Conservation (phyloP, 768 basidiomycete species). For the Pleurotus tuoliensis region DNA sequence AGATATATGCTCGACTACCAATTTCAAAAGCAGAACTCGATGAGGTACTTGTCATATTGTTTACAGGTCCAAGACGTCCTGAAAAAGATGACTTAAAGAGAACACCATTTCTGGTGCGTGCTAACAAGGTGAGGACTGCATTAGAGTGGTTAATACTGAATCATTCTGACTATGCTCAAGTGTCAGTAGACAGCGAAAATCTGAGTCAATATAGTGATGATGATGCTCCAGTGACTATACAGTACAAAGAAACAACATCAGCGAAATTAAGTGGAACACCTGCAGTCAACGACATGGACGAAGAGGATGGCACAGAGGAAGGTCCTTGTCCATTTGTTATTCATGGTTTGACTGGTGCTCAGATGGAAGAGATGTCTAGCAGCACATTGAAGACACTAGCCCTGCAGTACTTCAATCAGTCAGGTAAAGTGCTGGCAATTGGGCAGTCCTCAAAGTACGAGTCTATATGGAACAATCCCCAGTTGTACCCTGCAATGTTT, state of each 20-base stretch:
- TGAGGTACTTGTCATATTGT: conserved; percentile 29
- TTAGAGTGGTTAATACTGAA: conserved; percentile 33
- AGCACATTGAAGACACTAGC: conserved; percentile 19
- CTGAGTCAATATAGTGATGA: conserved; percentile 18
- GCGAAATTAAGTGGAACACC: conserved; percentile 21
- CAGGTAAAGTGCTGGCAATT: conserved; percentile 22
- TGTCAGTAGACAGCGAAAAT: conserved; percentile 24
- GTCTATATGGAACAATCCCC: conserved; percentile 29
- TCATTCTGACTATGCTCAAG: conserved; percentile 27
- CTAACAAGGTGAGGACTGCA: conserved; percentile 19
- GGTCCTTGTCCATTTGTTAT: conserved; percentile 23
- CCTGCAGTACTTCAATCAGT: conserved; percentile 20
- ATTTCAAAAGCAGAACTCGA: conserved; percentile 23
- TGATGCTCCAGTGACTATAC: conserved; percentile 20
- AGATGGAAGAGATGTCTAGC: conserved; percentile 10
- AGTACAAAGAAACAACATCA: conserved; percentile 13
- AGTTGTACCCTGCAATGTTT: conserved; percentile 32
- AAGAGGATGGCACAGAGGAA: conserved; percentile 16
- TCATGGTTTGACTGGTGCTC: conserved; percentile 19
- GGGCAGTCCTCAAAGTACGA: conserved; percentile 22
- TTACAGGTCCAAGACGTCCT: conserved; percentile 23
- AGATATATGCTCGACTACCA: conserved; percentile 19
- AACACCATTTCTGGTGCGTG: conserved; percentile 24
- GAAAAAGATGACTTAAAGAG: conserved; percentile 20
- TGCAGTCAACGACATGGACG: conserved; percentile 20